Evolutionary conservation across 2,329 filamentous ascomycete species (phyloP), one percentile per base, ranked within the genome.

Genomic region (Arthrobotrys conoides): DNA sequence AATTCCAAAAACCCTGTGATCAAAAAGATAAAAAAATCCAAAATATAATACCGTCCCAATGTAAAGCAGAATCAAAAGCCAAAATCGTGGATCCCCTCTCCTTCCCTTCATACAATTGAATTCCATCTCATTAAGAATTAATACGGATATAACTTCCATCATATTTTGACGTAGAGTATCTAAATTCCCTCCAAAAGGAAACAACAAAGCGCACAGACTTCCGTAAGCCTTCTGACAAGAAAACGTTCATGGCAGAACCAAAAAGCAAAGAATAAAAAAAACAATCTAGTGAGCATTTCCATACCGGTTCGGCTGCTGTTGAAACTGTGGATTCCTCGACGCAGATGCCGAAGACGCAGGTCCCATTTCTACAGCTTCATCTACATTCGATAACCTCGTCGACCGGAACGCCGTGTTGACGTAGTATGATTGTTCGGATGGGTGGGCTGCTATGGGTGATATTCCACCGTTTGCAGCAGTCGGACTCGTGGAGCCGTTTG

Each of bases 91-190:
- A 38, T 36, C 44, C 44, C 44, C 6, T 20, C 1, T 20, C 30
- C 2, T 18, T 30, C n/a, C 30, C 53, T 30, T 44, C 57, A 41
- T 61, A 61, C 27, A 30, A 30, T 30, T 30, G 27, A 46, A 59
- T 41, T 44, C 67, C 55, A 20, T 38, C n/a, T 27, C 18, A 71
- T 71, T 64, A 71, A 71, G 68, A 71, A 71, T 71, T 71, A 71
- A 71, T 71, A 71, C 68, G 68, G 24, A 71, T 71, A 71, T 71
- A 71, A 71, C 22, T 55, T 71, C 57, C 33, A 46, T 71, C 68
- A 71, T 64, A 65, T 59, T 46, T 71, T 38, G 55, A 24, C 30
- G 68, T 55, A 27, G 68, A 30, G 61, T 71, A 71, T 65, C 68
- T 71, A 71, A 46, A 71, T 53, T 61, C 57, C 46, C 30, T 53